Evolutionary conservation across 495 filamentous ascomycete species (phyloP).

Genomic region (Thermothielavioides terrestris): DNA sequence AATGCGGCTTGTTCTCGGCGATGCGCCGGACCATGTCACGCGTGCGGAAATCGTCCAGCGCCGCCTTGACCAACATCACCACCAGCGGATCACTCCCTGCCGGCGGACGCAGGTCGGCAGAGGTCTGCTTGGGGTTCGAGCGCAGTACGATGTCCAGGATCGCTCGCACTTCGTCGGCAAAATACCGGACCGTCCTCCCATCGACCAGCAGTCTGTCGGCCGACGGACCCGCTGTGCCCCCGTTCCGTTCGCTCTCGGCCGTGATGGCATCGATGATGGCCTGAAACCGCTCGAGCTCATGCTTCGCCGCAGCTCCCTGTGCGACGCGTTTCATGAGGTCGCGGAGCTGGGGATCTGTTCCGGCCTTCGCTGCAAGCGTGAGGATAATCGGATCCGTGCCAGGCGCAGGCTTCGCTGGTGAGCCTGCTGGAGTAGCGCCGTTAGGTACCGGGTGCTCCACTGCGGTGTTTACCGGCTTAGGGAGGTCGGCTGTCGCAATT

Average conservation of each 20-base stretch:
- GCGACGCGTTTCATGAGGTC: slow-evolving; percentile 95
- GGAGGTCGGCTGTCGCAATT: not conserved
- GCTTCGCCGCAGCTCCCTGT: slow-evolving; percentile 67
- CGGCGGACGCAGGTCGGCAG: slow-evolving; percentile 32
- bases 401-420: slow-evolving; percentile 22
- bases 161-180: slow-evolving; percentile 39
- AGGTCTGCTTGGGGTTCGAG: slow-evolving; percentile 39
- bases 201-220: slow-evolving; percentile 38
- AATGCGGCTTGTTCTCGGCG: slow-evolving; percentile 32
- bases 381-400: slow-evolving; percentile 91
- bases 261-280: slow-evolving; percentile 87
- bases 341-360: slow-evolving; percentile 79
- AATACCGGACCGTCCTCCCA: slow-evolving; percentile 37
- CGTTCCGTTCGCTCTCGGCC: slow-evolving; percentile 39
- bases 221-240: slow-evolving; percentile 31
- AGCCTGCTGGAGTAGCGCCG: slow-evolving; percentile 18
- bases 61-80: slow-evolving; percentile 35
- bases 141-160: slow-evolving; percentile 39
- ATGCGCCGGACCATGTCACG: slow-evolving; percentile 35
- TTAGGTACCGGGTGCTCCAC: slow-evolving; percentile 14
- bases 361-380: slow-evolving; percentile 78
- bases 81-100: slow-evolving; percentile 35
- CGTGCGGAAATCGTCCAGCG: slow-evolving; percentile 31
- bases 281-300: slow-evolving; percentile 83
- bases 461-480: slow-evolving; percentile 4